phyloP scores from a whole-genome alignment of 2,329 filamentous ascomycete genomes.

The Dendryphion nanum region DNA sequence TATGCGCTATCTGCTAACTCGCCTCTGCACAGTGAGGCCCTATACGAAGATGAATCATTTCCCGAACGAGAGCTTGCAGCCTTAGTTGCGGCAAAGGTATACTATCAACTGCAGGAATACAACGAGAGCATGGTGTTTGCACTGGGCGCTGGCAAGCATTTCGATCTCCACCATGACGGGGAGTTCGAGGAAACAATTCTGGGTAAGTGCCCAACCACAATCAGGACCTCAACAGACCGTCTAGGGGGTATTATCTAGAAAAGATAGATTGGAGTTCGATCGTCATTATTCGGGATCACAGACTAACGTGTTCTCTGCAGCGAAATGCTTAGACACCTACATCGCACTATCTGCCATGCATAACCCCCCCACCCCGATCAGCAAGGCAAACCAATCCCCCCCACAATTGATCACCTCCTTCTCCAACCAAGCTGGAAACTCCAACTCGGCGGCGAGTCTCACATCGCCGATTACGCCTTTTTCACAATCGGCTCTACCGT shows the following conservation, averaged over 20 bases:
- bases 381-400: constrained; percentile 51
- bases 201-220: constrained; percentile 51
- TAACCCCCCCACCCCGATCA: constrained; percentile 52
- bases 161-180: constrained; percentile 84
- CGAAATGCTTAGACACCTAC: constrained; percentile 97
- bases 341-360: constrained; percentile 72
- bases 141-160: constrained; percentile 88
- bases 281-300: too few species aligned
- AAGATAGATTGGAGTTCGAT: too few species aligned
- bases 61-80: constrained; percentile 92
- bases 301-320: constrained; percentile 32
- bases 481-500: constrained; percentile 87
- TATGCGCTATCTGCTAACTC: constrained; percentile 19
- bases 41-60: constrained; percentile 96
- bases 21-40: constrained; percentile 69
- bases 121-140: constrained; percentile 99
- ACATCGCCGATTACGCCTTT: constrained; percentile 92
- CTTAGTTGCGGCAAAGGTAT: constrained; percentile 93
- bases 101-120: constrained; percentile 98
- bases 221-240: too few species aligned
- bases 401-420: constrained; percentile 81
- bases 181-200: constrained; percentile 99
- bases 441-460: constrained; percentile 64
- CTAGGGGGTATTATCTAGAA: too few species aligned
- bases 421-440: constrained; percentile 63